A percentile compares a stretch with the other conserved stretches of the same genome.
phyloP scores from a whole-genome alignment of 306 rosid genomes.

The Fagus crenata region DNA sequence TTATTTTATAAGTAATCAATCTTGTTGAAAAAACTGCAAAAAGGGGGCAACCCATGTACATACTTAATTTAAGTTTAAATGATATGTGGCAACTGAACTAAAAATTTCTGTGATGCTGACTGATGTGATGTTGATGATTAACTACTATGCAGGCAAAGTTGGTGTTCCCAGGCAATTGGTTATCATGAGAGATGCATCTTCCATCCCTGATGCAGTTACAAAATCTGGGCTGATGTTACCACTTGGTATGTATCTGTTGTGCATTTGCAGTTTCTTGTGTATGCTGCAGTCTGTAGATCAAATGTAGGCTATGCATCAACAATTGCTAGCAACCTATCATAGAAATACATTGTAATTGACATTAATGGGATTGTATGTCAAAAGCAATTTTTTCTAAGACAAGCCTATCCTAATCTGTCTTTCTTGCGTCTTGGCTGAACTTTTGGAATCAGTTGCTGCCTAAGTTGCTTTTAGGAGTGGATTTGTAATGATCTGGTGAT shows the following conservation, averaged over 20 bases:
- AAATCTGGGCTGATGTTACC: conserved; percentile 73
- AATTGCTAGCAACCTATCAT: background rate
- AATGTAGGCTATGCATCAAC: background rate
- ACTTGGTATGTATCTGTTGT: conserved; percentile 60
- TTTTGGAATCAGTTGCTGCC: conserved; percentile 8
- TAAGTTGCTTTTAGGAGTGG: background rate
- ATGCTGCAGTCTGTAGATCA: background rate
- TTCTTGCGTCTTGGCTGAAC: conserved; percentile 17
- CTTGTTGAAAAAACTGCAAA: too few relatives aligned
- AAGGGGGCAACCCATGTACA: too few relatives aligned
- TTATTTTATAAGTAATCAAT: too few relatives aligned
- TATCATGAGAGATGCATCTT: conserved; percentile 77
- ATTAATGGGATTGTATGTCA: background rate
- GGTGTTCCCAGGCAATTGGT: conserved; percentile 83
- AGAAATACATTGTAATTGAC: background rate
- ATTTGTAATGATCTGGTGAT: conserved; percentile 3
- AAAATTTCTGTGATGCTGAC: conserved; percentile 18
- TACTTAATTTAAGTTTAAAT: background rate
- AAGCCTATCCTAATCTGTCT: conserved; percentile 31
- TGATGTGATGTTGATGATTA: conserved; percentile 5
- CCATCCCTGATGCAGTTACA: conserved; percentile 68
- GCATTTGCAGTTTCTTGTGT: conserved; percentile 25
- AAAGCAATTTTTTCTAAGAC: conserved; percentile 26
- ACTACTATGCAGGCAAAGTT: conserved; percentile 59
- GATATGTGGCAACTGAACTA: background rate